Evolutionary conservation across 2,329 filamentous ascomycete genomes (phyloP), one percentile per base, ranked within the genome.

Genomic region (Trichoderma asperellum): DNA sequence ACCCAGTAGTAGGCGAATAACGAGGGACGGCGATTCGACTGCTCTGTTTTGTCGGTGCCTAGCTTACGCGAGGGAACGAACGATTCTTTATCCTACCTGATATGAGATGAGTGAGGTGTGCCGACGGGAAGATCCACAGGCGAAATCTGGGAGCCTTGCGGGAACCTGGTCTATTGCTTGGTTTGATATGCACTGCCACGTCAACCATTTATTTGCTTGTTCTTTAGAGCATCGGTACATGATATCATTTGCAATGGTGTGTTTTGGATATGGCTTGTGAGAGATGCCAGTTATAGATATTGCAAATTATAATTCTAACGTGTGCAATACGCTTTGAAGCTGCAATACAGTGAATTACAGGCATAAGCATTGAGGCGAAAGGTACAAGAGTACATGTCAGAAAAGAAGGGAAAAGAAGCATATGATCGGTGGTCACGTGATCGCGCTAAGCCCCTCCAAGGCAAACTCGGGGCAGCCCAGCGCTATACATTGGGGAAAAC

Each of bases 91-190:
- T 24, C 24, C 24, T 62, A 62, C 32, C 32, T 62, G 52, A 47
- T 29, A 29, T 6, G 40, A 47, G 40, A 52, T 62, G 43, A 32
- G 49, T 12, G 43, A 47, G 40, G 18, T n/a, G 37, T 61, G 58
- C n/a, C n/a, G 18, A 49, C 10, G 43, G 21, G 60, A 32, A 16
- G 47, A n/a, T 53, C 60, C 47, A 21, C 61, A 6, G 32, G 32
- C 61, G 34, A 40, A 64, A 64, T 64, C 49, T 64, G 49, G 61
- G 47, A 64, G 61, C 61, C 61, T 64, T 64, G 34, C 6, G 24
- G 43, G 37, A 49, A 35, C 61, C 61, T 27, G 35, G 61, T 52
- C 47, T 11, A 18, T 21, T 21, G 18, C 40, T 37, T 63, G 47
- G 47, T 24, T 49, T 12, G 47, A 24, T 18, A 43, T 49, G 47